phyloP scores from a whole-genome alignment of 2,329 filamentous ascomycete genomes.

The Beauveria rudraprayagi region DNA sequence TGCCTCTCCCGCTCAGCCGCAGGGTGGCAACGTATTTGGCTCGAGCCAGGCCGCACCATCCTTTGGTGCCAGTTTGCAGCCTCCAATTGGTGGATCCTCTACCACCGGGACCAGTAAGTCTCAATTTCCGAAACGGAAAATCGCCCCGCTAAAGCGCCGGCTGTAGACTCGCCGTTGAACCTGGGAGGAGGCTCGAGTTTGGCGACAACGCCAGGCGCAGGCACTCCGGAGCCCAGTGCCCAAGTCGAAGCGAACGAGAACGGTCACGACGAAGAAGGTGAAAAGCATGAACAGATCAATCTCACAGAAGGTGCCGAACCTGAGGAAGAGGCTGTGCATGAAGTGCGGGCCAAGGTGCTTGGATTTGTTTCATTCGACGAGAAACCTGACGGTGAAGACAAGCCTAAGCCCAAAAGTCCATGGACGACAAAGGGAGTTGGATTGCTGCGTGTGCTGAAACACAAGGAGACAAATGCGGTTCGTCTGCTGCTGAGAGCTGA shows the following conservation, averaged over 20 bases:
- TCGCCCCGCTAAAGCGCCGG: constrained; percentile 39
- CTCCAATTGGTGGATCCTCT: constrained; percentile 34
- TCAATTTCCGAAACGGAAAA: constrained; percentile 33
- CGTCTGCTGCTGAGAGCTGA: constrained; percentile 68
- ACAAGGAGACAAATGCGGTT: constrained; percentile 59
- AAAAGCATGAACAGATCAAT: constrained; percentile 61
- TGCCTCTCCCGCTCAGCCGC: constrained; percentile 21
- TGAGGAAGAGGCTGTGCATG: constrained; percentile 61
- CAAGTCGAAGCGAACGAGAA: constrained; percentile 34
- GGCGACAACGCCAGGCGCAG: constrained; percentile 50
- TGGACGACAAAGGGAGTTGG: constrained; percentile 69
- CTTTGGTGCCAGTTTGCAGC: constrained; percentile 31
- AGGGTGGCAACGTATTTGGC: constrained; percentile 25
- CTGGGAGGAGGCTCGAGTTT: constrained; percentile 53
- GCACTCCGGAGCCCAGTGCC: constrained; percentile 49
- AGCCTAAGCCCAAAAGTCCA: constrained; percentile 41
- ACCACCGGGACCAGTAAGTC: constrained; percentile 41
- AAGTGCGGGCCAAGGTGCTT: constrained; percentile 62
- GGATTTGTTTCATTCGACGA: constrained; percentile 47
- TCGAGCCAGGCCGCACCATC: constrained; percentile 26
- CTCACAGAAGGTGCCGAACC: constrained; percentile 62
- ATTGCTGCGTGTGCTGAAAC: constrained; percentile 61
- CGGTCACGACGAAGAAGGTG: constrained; percentile 43
- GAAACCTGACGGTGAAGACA: constrained; percentile 35
- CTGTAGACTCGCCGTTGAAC: constrained; percentile 46